Evolutionary conservation across 2,329 filamentous ascomycete species (phyloP).

Genomic region (Fusarium verticillioides): DNA sequence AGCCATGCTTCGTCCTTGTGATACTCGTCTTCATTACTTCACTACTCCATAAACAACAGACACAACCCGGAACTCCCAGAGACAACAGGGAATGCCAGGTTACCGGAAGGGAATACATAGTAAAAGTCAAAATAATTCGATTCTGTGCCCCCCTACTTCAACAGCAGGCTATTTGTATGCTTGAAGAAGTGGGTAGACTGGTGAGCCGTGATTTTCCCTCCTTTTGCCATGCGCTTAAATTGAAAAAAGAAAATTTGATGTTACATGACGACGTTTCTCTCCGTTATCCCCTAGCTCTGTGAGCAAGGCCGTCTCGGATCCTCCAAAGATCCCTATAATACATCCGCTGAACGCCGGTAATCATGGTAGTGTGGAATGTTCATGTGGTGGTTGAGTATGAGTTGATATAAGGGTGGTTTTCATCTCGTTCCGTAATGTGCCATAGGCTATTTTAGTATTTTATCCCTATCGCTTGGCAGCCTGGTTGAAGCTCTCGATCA

Average conservation of each 20-base stretch:
- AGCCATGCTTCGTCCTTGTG: not conserved
- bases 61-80: not conserved
- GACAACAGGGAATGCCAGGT: not conserved
- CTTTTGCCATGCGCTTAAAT: conserved; percentile 28
- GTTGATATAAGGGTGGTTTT: conserved; percentile 16
- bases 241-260: conserved; percentile 33
- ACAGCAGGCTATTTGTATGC: conserved; percentile 6
- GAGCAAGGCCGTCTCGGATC: conserved; percentile 29
- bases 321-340: conserved; percentile 42
- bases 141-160: conserved; percentile 21
- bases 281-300: conserved; percentile 10
- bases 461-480: conserved; percentile 46
- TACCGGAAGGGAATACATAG: not conserved
- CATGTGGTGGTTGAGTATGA: conserved; percentile 32
- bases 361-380: conserved; percentile 39
- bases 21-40: not conserved
- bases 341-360: conserved; percentile 46
- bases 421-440: not conserved
- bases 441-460: not conserved
- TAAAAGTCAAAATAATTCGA: conserved; percentile 19
- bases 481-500: conserved; percentile 55
- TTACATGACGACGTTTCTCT: conserved; percentile 37
- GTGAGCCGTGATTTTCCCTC: conserved; percentile 21
- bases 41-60: not conserved
- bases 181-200: conserved; percentile 5